These are phyloP conservation scores for Tolypocladium ophioglossoides DNA, from an alignment of 2,329 filamentous ascomycete genomes.

Conservation along the genomic window DNA sequence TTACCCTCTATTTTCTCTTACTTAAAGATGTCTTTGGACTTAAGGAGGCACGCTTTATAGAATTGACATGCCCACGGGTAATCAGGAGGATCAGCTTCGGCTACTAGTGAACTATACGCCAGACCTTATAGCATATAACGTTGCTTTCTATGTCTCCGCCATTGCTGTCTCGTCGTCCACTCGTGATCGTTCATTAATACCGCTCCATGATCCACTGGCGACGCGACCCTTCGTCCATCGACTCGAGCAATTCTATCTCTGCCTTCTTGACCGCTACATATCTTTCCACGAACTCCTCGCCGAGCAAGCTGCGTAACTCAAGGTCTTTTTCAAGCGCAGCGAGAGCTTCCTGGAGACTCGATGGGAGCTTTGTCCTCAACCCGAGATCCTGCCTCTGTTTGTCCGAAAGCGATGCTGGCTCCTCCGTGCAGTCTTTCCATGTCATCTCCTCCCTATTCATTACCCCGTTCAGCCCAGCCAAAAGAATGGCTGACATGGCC, in stretches of 20 bases:
- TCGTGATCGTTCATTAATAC: slow-evolving; percentile 28
- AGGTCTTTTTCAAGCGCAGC: slow-evolving; percentile 36
- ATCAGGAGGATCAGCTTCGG: too few relatives aligned
- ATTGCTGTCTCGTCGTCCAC: too few relatives aligned
- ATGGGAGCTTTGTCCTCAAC: slow-evolving; percentile 43
- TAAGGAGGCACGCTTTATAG: too few relatives aligned
- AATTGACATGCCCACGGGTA: too few relatives aligned
- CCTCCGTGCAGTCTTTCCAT: slow-evolving; percentile 42
- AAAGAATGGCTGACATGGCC: slow-evolving; percentile 25
- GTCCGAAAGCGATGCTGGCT: slow-evolving; percentile 39
- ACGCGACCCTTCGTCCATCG: slow-evolving; percentile 36
- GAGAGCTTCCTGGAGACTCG: slow-evolving; percentile 43
- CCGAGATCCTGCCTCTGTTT: slow-evolving; percentile 40
- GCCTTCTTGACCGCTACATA: slow-evolving; percentile 49
- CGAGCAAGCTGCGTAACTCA: slow-evolving; percentile 34
- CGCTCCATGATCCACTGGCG: slow-evolving; percentile 54
- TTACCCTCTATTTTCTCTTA: too few relatives aligned
- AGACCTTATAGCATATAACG: too few relatives aligned
- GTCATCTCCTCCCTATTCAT: slow-evolving; percentile 24
- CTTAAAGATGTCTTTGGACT: too few relatives aligned
- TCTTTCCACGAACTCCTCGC: slow-evolving; percentile 38
- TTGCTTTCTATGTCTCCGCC: too few relatives aligned
- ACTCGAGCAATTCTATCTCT: slow-evolving; percentile 33
- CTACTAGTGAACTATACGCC: too few relatives aligned
- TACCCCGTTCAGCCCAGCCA: slow-evolving; percentile 19